These are phyloP conservation scores for Cytospora mali DNA, from an alignment of 2,329 filamentous ascomycete genomes.

Conservation along the genomic window DNA sequence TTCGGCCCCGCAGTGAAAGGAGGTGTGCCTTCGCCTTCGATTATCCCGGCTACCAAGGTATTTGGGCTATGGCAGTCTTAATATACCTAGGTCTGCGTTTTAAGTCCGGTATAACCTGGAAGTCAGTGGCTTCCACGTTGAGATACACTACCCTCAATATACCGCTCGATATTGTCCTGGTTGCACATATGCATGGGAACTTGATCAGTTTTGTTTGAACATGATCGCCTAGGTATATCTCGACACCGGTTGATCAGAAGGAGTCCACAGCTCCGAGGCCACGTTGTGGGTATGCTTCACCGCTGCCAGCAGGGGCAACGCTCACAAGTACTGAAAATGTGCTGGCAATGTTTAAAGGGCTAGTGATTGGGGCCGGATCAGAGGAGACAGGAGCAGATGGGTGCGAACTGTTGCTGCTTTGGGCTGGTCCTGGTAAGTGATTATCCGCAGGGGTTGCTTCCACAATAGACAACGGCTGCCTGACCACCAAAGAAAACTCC, in stretches of 20 bases:
- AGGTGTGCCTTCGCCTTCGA: neutral
- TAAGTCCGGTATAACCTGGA: too few species aligned
- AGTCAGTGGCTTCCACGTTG: neutral
- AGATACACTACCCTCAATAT: neutral
- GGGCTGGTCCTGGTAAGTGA: too few species aligned
- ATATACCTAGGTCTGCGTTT: too few species aligned
- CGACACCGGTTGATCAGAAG: neutral
- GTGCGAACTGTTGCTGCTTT: neutral
- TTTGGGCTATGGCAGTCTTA: neutral
- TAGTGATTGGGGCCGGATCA: neutral
- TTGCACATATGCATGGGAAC: neutral
- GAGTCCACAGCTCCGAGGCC: neutral
- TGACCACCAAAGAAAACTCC: too few species aligned
- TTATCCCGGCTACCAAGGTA: neutral
- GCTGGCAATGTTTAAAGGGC: too few species aligned
- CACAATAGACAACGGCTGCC: too few species aligned
- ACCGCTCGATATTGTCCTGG: too few species aligned
- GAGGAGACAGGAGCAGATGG: too few species aligned
- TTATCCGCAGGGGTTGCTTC: too few species aligned
- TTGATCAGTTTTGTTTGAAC: neutral
- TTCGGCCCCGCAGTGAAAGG: neutral
- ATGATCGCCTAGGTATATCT: neutral
- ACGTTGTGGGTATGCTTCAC: neutral
- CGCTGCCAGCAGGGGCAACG: neutral
- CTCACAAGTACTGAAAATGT: too few species aligned